A percentile compares a stretch with the other conserved stretches of the same genome.
Evolutionary conservation across 306 rosid genomes (phyloP).

Genomic region (Vachellia pachyceras): DNA sequence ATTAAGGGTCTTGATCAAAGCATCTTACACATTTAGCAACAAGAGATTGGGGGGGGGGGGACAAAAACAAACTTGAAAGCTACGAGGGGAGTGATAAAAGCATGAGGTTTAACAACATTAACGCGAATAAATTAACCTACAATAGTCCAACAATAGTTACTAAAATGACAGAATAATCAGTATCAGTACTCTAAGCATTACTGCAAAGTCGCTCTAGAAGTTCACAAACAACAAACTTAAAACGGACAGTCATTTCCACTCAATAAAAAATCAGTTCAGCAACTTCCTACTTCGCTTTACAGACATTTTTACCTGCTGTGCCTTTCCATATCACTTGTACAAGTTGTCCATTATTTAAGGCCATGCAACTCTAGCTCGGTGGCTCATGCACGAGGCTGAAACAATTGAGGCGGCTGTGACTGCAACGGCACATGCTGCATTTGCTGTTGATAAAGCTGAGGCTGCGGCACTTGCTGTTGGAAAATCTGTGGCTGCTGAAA

Average conservation of each 20-base stretch:
- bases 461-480: conserved; percentile 7
- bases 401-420: conserved; percentile 38
- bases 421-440: conserved; percentile 9
- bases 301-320: conserved; percentile 53
- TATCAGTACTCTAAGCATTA: conserved; percentile 50
- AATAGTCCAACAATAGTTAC: conserved; percentile 46
- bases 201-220: conserved; percentile 39
- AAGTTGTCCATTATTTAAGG: conserved; percentile 50
- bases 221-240: conserved; percentile 56
- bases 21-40: neutral
- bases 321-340: conserved; percentile 56
- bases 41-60: neutral
- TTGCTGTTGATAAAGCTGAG: conserved; percentile 30
- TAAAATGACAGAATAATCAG: conserved; percentile 47
- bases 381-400: conserved; percentile 46
- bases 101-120: conserved; percentile 27
- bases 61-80: neutral
- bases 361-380: conserved; percentile 38
- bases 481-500: conserved; percentile 17
- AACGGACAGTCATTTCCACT: conserved; percentile 55
- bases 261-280: conserved; percentile 68
- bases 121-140: conserved; percentile 31
- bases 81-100: too few relatives aligned
- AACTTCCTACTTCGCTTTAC: conserved; percentile 77
- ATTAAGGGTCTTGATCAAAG: neutral